Percentiles rank a stretch among this genome's conserved stretches.
Conservation (phyloP, 2,329 filamentous ascomycete genomes). For the Diaporthe batatas region DNA sequence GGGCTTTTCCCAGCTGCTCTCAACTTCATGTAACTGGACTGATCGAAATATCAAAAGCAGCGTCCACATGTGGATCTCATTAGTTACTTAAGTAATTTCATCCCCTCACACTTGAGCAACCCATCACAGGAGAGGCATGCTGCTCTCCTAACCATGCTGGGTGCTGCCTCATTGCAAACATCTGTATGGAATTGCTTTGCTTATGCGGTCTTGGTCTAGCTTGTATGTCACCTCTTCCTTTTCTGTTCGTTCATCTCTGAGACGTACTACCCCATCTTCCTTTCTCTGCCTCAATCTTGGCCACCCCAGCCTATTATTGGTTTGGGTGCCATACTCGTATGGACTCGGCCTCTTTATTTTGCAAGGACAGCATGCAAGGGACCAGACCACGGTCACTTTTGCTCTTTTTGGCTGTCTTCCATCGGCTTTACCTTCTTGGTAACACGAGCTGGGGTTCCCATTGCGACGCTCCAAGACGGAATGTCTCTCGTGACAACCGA, state of each 20-base stretch:
- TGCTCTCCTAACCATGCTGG: not conserved
- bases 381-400: not conserved
- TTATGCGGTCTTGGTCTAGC: not conserved
- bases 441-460: constrained; percentile 63
- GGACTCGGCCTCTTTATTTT: not conserved
- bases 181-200: not conserved
- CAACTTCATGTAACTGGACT: not conserved
- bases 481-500: constrained; percentile 50
- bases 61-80: not conserved
- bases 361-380: not conserved
- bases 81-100: too few species aligned
- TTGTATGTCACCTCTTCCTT: not conserved
- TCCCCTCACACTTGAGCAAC: not conserved
- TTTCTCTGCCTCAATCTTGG: not conserved
- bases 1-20: not conserved
- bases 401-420: not conserved
- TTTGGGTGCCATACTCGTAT: not conserved
- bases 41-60: not conserved
- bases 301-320: not conserved
- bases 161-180: not conserved
- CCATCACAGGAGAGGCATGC: not conserved
- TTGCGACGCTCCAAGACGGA: constrained; percentile 61
- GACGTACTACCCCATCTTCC: not conserved
- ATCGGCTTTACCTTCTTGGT: constrained; percentile 56
- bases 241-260: not conserved